Conservation (phyloP, 2,329 filamentous ascomycete genomes). For the Penicillium sp. region DNA sequence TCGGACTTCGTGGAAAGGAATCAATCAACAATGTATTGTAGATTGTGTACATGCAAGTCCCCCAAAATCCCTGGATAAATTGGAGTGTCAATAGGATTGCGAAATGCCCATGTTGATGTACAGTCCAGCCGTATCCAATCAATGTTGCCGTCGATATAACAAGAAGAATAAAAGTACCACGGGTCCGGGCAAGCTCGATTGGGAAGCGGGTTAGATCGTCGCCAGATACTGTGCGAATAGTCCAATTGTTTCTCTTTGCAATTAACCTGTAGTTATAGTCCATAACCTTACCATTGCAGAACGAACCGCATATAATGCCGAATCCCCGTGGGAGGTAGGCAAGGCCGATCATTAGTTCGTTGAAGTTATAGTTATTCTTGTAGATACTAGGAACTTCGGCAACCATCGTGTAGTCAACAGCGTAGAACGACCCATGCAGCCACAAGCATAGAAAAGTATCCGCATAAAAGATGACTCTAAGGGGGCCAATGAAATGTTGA, state of each 20-base stretch:
- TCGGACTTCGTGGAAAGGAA: conserved; percentile 21
- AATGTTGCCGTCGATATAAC: conserved; percentile 14
- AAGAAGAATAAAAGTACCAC: conserved; percentile 31
- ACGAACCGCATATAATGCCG: conserved; percentile 35
- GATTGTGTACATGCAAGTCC: conserved; percentile 18
- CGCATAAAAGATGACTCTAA: background rate
- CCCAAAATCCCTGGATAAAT: conserved; percentile 29
- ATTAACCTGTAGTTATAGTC: conserved; percentile 42
- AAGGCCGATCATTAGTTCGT: conserved; percentile 38
- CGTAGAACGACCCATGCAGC: background rate
- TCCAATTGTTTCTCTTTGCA: conserved; percentile 26
- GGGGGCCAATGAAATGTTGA: conserved; percentile 12
- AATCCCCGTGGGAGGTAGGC: conserved; percentile 41
- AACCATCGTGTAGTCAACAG: background rate
- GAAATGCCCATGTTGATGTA: conserved; percentile 29
- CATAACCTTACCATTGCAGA: conserved; percentile 35
- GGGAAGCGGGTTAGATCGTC: conserved; percentile 37
- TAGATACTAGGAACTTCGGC: conserved; percentile 27
- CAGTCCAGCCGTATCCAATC: conserved; percentile 39
- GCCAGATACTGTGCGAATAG: conserved; percentile 28
- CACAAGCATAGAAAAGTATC: background rate
- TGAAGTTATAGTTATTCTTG: conserved; percentile 33
- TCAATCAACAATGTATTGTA: conserved; percentile 30
- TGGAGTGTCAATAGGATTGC: conserved; percentile 34
- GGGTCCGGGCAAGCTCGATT: conserved; percentile 40